Evolutionary conservation across 768 basidiomycete genomes (phyloP), one percentile per base, ranked within the genome.

Genomic region (Xerocomellus amylosporus): DNA sequence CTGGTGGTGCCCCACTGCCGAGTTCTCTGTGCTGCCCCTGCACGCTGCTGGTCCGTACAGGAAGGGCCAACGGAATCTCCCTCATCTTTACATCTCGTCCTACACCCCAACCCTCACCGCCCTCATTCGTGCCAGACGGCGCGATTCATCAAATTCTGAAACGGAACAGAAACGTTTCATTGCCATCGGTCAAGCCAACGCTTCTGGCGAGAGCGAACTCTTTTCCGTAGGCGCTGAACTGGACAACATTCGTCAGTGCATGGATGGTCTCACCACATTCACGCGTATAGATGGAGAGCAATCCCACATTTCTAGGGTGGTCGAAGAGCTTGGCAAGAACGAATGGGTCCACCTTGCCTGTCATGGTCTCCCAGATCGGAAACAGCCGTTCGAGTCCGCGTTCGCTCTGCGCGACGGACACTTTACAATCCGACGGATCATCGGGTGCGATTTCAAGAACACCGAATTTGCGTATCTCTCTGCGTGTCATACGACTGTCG

Each of bases 331-430:
- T 5, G 6, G 51, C 12, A 22, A 31, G 28, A 17, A 22, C 20
- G n/a, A 37, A 2, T 68, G 64, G 64, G 61, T 62, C 4, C 67
- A 69, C 30, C 48, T 69, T 26, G 62, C 63, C 1, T 67, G 66
- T 26, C 67, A 67, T 28, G 64, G 56, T 13, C 31, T 33, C 13
- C 31, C 31, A 33, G 4, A 33, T 14, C 13, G 12, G 31, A 33
- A 33, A 5, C 12, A 33, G 2, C 31, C 31, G 13, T 5, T 14
- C 31, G 31, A 33, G 31, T 33, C 31, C 13, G 31, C 31, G 1
- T 33, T 14, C 31, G 31, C 31, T 33, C 31, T 14, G 12, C 31
- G 2, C 4, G 31, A 33, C 31, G 31, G 31, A 13, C 31, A 33
- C 31, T 14, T 30, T 30, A 33, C 31, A 5, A 13, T 33, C 31